phyloP scores from a whole-genome alignment of 495 filamentous ascomycete genomes.

The Lasiosphaeria miniovina region DNA sequence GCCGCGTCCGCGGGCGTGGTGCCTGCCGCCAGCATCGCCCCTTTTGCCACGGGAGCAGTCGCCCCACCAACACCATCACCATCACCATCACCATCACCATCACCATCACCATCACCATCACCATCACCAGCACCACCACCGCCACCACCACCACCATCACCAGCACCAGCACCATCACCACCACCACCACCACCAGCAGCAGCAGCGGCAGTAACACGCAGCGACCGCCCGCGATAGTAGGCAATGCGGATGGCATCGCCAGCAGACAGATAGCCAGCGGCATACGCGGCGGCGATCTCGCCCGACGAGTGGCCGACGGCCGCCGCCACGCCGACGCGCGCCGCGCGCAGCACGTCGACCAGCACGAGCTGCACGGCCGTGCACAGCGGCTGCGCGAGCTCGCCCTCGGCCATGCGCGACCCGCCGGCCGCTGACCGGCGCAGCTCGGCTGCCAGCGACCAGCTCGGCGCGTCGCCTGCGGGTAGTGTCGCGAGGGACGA shows the following conservation, averaged over 20 bases:
- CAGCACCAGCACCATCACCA: too few species aligned
- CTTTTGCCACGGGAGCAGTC: constrained; percentile 12
- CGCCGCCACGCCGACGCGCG: constrained; percentile 40
- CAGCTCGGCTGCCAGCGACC: constrained; percentile 27
- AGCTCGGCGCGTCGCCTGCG: constrained; percentile 13
- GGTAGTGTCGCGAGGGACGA: constrained; percentile 11
- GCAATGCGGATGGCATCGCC: constrained; percentile 24
- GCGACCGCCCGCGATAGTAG: constrained; percentile 22
- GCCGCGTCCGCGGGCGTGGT: constrained; percentile 37
- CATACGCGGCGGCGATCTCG: constrained; percentile 54
- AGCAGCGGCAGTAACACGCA: too few species aligned
- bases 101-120: too few species aligned
- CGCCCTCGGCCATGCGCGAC: constrained; percentile 31
- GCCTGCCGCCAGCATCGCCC: constrained; percentile 54
- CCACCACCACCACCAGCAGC: too few species aligned
- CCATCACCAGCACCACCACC: too few species aligned
- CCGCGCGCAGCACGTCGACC: constrained; percentile 42
- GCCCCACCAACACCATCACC: too few species aligned
- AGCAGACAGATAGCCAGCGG: constrained; percentile 34
- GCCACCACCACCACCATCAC: too few species aligned
- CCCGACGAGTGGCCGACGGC: constrained; percentile 61
- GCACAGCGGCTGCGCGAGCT: constrained; percentile 47
- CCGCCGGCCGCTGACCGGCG: not conserved
- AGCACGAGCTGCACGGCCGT: constrained; percentile 49
- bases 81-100: too few species aligned